Percentiles rank a stretch among this genome's conserved stretches.
These are phyloP conservation scores for Gastroboletus turbinatus DNA, from an alignment of 1,284 basidiomycete species.

Conservation along the genomic window DNA sequence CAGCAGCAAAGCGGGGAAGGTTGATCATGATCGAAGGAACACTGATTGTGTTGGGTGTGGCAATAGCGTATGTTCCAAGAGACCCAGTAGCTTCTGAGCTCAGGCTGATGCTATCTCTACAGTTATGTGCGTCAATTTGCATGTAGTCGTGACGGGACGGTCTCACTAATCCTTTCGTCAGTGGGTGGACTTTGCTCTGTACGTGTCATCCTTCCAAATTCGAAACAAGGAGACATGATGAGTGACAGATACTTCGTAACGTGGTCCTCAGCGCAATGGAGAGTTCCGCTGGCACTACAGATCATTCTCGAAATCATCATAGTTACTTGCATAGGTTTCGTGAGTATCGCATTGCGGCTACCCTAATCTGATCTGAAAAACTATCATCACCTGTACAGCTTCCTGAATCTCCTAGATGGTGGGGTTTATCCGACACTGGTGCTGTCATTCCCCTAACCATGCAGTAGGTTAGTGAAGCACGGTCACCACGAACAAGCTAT, in stretches of 20 bases:
- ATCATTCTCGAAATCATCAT: constrained; percentile 59
- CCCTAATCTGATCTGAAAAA: not conserved
- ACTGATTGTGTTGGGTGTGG: constrained; percentile 45
- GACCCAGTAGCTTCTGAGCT: constrained; percentile 22
- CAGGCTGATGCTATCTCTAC: not conserved
- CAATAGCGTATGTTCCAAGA: constrained; percentile 53
- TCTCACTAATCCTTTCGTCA: not conserved
- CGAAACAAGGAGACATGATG: not conserved
- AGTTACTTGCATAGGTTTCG: constrained; percentile 51
- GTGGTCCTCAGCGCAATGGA: constrained; percentile 57
- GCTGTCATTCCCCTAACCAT: not conserved
- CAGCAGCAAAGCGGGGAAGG: constrained; percentile 24
- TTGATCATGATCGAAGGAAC: constrained; percentile 66
- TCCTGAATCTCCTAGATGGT: constrained; percentile 69
- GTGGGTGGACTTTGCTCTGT: not conserved
- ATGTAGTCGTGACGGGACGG: not conserved
- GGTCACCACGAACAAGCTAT: constrained; percentile 51
- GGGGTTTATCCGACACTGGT: not conserved
- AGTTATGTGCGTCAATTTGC: not conserved
- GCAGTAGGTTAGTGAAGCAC: constrained; percentile 49
- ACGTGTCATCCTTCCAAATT: not conserved
- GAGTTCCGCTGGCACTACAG: constrained; percentile 64
- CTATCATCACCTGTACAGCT: constrained; percentile 35
- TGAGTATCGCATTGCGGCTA: constrained; percentile 21
- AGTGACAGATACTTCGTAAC: constrained; percentile 38